phyloP scores from a whole-genome alignment of 2,329 filamentous ascomycete species.

The Aspergillus tamarii region DNA sequence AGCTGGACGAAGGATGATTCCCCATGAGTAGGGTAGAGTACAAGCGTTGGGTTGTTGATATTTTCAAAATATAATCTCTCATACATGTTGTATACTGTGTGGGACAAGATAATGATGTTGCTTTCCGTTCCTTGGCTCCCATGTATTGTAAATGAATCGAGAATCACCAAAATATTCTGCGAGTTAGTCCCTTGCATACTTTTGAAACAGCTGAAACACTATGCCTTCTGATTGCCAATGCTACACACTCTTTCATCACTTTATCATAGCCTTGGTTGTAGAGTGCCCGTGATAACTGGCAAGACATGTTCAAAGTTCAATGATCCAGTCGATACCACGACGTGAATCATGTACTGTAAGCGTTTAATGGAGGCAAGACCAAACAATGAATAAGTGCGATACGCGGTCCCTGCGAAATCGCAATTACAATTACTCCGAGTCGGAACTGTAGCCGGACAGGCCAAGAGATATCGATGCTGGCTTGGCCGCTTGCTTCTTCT shows the following conservation, averaged over 20 bases:
- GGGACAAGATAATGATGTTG: background rate
- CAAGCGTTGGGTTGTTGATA: background rate
- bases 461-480: slow-evolving; percentile 34
- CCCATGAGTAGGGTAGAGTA: background rate
- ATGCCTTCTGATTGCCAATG: background rate
- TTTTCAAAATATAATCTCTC: background rate
- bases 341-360: background rate
- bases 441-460: slow-evolving; percentile 44
- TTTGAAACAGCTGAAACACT: background rate
- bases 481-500: slow-evolving; percentile 21
- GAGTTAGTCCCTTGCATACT: background rate
- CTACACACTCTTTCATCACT: background rate
- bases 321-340: background rate
- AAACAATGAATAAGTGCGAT: background rate
- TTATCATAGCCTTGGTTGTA: background rate
- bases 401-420: no score
- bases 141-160: background rate
- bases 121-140: no score
- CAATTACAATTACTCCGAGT: slow-evolving; percentile 38
- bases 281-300: background rate
- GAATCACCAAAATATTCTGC: background rate
- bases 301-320: background rate
- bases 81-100: background rate
- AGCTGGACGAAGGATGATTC: background rate
- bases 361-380: background rate